phyloP scores from a whole-genome alignment of 1,284 basidiomycete genomes.

The Thelephora terrestris region DNA sequence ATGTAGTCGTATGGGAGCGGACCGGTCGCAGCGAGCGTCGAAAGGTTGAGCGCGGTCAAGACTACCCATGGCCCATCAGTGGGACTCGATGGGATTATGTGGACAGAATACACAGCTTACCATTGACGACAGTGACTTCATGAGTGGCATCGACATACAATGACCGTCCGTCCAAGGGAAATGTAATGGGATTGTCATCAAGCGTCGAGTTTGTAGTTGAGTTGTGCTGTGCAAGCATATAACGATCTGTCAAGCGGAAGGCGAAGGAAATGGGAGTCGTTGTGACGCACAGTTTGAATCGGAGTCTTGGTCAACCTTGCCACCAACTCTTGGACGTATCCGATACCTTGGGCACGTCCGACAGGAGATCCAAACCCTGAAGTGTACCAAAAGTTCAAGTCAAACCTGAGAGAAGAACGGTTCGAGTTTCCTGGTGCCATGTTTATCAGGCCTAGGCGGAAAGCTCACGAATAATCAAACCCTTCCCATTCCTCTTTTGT shows the following conservation, averaged over 20 bases:
- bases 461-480: constrained; percentile 69
- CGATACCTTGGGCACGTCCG: constrained; percentile 71
- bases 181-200: constrained; percentile 56
- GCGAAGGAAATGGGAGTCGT: constrained; percentile 38
- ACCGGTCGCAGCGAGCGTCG: constrained; percentile 58
- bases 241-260: not conserved
- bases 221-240: constrained; percentile 16
- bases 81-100: constrained; percentile 14
- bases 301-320: constrained; percentile 71
- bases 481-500: constrained; percentile 85
- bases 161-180: constrained; percentile 65
- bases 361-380: constrained; percentile 56
- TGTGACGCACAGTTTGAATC: constrained; percentile 42
- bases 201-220: constrained; percentile 65
- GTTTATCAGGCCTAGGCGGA: not conserved
- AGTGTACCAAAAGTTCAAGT: constrained; percentile 29
- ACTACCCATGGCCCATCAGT: constrained; percentile 23
- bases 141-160: constrained; percentile 84
- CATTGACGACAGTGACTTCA: constrained; percentile 74
- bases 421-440: not conserved
- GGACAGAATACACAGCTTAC: constrained; percentile 37
- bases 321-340: constrained; percentile 77
- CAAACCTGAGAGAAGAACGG: constrained; percentile 18
- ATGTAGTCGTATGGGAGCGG: constrained; percentile 69
- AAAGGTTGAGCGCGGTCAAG: constrained; percentile 64